Conservation (phyloP, 257 asterid species). For the Petrea volubilis region DNA sequence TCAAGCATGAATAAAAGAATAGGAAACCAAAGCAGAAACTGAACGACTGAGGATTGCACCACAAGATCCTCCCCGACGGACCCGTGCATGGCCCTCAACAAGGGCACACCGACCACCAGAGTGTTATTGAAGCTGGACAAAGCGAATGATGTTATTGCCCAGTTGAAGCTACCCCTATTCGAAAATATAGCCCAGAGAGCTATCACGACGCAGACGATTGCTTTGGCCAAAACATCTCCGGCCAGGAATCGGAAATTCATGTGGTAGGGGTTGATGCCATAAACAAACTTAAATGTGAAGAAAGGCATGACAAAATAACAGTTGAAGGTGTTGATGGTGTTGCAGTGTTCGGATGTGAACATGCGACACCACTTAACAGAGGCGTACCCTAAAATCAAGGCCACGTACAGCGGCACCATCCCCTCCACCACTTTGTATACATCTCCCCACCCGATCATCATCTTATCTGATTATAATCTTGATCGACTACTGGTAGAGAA, state of each 20-base stretch:
- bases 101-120: slow-evolving; percentile 71
- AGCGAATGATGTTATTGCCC: slow-evolving; percentile 68
- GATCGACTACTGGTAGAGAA: too few relatives aligned
- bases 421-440: slow-evolving; percentile 58
- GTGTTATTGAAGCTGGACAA: slow-evolving; percentile 59
- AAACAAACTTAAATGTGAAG: slow-evolving; percentile 61
- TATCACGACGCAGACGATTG: slow-evolving; percentile 25
- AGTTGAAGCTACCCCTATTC: slow-evolving; percentile 34
- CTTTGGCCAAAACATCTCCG: slow-evolving; percentile 63
- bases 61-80: slow-evolving; percentile 53
- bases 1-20: slow-evolving; percentile 49
- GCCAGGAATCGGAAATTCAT: slow-evolving; percentile 62
- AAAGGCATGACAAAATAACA: slow-evolving; percentile 73
- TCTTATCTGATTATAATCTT: too few relatives aligned
- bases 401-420: slow-evolving; percentile 57
- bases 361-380: slow-evolving; percentile 69
- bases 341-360: slow-evolving; percentile 69
- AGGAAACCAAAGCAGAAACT: slow-evolving; percentile 66
- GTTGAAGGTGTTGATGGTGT: slow-evolving; percentile 66
- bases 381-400: slow-evolving; percentile 62
- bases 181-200: slow-evolving; percentile 54
- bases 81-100: slow-evolving; percentile 74
- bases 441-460: slow-evolving; percentile 54
- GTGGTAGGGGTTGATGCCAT: slow-evolving; percentile 58
- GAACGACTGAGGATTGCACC: slow-evolving; percentile 63